Evolutionary conservation across 1,284 basidiomycete species (phyloP).

Genomic region (Stygiomarasmius scandens): DNA sequence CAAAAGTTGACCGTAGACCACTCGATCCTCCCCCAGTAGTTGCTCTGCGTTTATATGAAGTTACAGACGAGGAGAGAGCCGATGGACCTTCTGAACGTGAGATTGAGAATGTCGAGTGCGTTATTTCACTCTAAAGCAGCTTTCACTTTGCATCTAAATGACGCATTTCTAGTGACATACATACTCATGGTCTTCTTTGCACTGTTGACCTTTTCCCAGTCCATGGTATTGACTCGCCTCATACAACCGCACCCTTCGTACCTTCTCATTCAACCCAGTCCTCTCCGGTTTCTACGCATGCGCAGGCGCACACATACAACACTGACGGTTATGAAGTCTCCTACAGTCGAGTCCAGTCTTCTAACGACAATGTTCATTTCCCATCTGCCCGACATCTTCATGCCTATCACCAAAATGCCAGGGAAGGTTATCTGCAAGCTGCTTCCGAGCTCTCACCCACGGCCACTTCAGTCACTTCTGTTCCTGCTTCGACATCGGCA

Average conservation of each 20-base stretch:
- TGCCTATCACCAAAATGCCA: no score
- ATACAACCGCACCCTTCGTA: background rate
- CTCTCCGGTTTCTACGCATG: no score
- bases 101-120: slow-evolving; percentile 41
- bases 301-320: no score
- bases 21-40: slow-evolving; percentile 44
- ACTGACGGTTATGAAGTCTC: no score
- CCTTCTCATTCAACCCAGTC: slow-evolving; percentile 2
- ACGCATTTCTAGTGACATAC: slow-evolving; percentile 39
- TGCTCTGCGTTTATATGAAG: slow-evolving; percentile 32
- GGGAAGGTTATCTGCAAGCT: no score
- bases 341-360: background rate
- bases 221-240: slow-evolving; percentile 27
- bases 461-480: no score
- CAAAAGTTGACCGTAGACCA: slow-evolving; percentile 39
- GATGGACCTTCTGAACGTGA: slow-evolving; percentile 34
- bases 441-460: no score
- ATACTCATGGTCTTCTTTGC: slow-evolving; percentile 59
- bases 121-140: slow-evolving; percentile 6
- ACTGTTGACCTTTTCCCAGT: slow-evolving; percentile 66
- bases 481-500: background rate
- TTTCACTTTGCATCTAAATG: background rate
- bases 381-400: background rate
- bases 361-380: background rate
- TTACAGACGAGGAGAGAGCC: slow-evolving; percentile 28